Conservation (phyloP, 257 asterid genomes). For the Lycium ferocissimum region DNA sequence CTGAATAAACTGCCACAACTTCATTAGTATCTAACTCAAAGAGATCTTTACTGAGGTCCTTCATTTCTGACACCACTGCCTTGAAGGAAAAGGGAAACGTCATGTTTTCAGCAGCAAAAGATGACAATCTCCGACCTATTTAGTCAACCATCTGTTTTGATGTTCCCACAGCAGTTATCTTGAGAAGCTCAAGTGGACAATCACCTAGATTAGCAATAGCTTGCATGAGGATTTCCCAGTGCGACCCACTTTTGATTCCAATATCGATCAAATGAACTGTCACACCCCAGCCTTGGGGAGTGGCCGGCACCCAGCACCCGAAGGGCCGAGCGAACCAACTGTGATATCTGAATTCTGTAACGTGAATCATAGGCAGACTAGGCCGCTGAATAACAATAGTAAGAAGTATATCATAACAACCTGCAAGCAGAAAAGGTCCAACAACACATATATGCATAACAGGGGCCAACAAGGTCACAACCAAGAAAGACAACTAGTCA, state of each 20-base stretch:
- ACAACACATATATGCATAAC: too few relatives aligned
- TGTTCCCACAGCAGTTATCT: slow-evolving; percentile 52
- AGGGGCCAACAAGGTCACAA: too few relatives aligned
- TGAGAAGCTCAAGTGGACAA: slow-evolving; percentile 44
- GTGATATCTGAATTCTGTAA: too few relatives aligned
- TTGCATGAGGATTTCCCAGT: slow-evolving; percentile 52
- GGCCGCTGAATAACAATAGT: too few relatives aligned
- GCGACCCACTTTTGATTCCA: slow-evolving; percentile 43
- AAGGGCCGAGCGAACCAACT: too few relatives aligned
- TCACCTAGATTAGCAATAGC: slow-evolving; percentile 38
- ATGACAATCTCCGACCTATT: slow-evolving; percentile 40
- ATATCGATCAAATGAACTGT: slow-evolving; percentile 34
- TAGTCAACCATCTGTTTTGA: slow-evolving; percentile 37
- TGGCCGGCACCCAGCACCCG: too few relatives aligned
- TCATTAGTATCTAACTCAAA: slow-evolving; percentile 44
- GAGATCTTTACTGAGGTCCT: slow-evolving; percentile 40
- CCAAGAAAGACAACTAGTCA: too few relatives aligned
- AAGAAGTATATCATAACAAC: too few relatives aligned
- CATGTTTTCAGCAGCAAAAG: slow-evolving; percentile 44
- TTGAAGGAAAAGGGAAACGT: slow-evolving; percentile 37
- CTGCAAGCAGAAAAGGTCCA: too few relatives aligned
- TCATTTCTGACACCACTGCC: slow-evolving; percentile 37
- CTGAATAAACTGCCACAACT: slow-evolving; percentile 44
- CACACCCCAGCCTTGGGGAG: too few relatives aligned
- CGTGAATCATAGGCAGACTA: too few relatives aligned